Base-by-base conservation (phyloP, 1,284 basidiomycete species). In the Xerocomus minutiporus region DNA sequence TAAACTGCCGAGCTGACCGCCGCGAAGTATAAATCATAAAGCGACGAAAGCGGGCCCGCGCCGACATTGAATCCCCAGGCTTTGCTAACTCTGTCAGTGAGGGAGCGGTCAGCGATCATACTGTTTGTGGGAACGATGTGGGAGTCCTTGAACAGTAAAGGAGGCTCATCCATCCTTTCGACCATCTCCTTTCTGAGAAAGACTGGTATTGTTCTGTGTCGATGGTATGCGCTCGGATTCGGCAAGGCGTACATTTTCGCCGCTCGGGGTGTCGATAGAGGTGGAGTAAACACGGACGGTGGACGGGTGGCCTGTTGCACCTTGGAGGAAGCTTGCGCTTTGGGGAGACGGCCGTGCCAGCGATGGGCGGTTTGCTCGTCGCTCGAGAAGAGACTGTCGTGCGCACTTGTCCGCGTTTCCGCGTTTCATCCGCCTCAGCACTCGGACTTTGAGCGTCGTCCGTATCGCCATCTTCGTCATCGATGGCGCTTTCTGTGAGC, bases 51-150 rank as follows among this genome's bases (percentile, higher is more conserved):
- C 29, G 9, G 13, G 29, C 89, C 90, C 7, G 79, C 67, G 1
- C 87, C 86, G 17, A 87, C 77, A 60, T 87, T 88, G 60, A 79
- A 81, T 0, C 84, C 82, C 81, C 82, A 85, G 0, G 83, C 74
- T 59, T 81, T 86, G 58, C 75, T 80, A 12, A 84, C 54, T 41
- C 74, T 64, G 26, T 65, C 65, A 2, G 62, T 65, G 42, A 75
- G 53, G 9, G 59, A 57, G 2, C 56, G 53, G 32, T 64, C 59
- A 20, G 63, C 54, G 4, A 69, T 72, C 62, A 71, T 75, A 32
- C 69, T 71, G 31, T 70, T 74, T 15, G 74, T 75, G 28, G 62
- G 48, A 20, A 61, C 51, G 41, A 59, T 46, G 20, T 26, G 51
- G 17, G 64, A 61, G 41, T 60, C 52, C 39, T 54, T 40, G 52